Base-by-base conservation (phyloP, 192 early-diverging fungal species). In the Spizellomyces punctatus region DNA sequence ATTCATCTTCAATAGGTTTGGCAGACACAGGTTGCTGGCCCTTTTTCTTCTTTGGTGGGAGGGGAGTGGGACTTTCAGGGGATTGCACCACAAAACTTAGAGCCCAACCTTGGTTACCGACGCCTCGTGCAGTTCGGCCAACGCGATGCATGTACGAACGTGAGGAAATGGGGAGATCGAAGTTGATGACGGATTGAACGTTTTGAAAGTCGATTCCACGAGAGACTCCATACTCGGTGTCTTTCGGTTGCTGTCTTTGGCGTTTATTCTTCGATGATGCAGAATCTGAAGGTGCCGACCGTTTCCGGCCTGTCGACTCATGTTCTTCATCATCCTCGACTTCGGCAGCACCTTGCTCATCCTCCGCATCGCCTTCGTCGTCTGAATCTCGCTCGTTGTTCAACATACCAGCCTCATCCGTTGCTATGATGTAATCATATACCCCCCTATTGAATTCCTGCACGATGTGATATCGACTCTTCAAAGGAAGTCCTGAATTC, bases 381-480 rank as follows among this genome's bases (percentile, higher is more conserved):
- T 86, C 76, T 6, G 79, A 63, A 55, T 86, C 88, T 54, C 88
- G 85, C 6, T 76, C 79, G 41, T 91, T 88, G 36, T 78, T 77
- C 55, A 67, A 63, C 42, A 66, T 22, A 2, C 65, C 69, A n/a
- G 83, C 86, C 72, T 95, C 94, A 71, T 99, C 97, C 0, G 95
- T 99, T 10, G 97, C 95, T 81, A 99, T 93, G 59, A 98, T 85
- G 77, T 93, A 94, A 68, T 95, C 92, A 78, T 98, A 99, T 2
- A 95, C 86, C 9, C 97, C 97, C 66, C 93, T 89, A 78, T 98
- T 98, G 75, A 98, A 98, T 75, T 98, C 97, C 59, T 98, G 92
- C 12, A 99, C 94, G 74, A 97, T 95, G 73, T 98, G 95, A 64
- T 91, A 91, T 69, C 95, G 83, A 64, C 77, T 80, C 73, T 94